These are phyloP conservation scores for Dicorynia guianensis DNA, from an alignment of 306 rosid species.

Conservation along the genomic window DNA sequence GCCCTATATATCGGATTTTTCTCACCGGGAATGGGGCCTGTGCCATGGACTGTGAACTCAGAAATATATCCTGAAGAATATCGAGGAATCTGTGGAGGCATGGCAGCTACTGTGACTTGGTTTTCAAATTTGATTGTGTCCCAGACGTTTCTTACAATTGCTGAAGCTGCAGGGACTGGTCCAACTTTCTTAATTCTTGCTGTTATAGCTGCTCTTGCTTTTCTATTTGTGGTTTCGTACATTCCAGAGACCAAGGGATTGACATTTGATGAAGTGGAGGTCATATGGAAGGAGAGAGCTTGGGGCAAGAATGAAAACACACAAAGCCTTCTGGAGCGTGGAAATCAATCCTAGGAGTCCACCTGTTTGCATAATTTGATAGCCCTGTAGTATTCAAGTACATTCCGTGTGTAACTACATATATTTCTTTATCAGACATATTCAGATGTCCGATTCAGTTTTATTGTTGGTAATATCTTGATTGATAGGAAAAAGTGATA, in stretches of 20 bases:
- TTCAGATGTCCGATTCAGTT: no score
- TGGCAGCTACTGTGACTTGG: slow-evolving; percentile 96
- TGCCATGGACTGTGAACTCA: slow-evolving; percentile 95
- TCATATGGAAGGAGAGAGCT: slow-evolving; percentile 86
- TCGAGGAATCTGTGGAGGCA: slow-evolving; percentile 87
- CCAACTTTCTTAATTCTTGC: slow-evolving; percentile 82
- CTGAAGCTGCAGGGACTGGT: slow-evolving; percentile 75
- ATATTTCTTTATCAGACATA: no score
- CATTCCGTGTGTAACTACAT: not conserved
- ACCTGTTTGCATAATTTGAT: slow-evolving; percentile 1
- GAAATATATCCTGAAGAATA: slow-evolving; percentile 90
- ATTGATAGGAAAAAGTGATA: no score
- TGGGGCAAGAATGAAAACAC: slow-evolving; percentile 59
- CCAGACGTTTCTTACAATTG: slow-evolving; percentile 73
- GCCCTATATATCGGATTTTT: slow-evolving; percentile 75
- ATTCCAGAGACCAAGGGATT: slow-evolving; percentile 93
- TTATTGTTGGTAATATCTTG: no score
- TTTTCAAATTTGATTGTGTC: slow-evolving; percentile 83
- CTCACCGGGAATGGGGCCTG: slow-evolving; percentile 95
- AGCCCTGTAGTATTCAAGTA: not conserved
- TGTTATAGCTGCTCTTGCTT: slow-evolving; percentile 61
- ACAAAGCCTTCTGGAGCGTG: slow-evolving; percentile 58
- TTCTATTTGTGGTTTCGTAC: slow-evolving; percentile 61
- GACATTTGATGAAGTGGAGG: slow-evolving; percentile 91
- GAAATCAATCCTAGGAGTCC: slow-evolving; percentile 31